Percentiles rank a stretch among this genome's conserved stretches.
These are phyloP conservation scores for Trichophyton verrucosum DNA, from an alignment of 2,329 filamentous ascomycete species.

Conservation along the genomic window DNA sequence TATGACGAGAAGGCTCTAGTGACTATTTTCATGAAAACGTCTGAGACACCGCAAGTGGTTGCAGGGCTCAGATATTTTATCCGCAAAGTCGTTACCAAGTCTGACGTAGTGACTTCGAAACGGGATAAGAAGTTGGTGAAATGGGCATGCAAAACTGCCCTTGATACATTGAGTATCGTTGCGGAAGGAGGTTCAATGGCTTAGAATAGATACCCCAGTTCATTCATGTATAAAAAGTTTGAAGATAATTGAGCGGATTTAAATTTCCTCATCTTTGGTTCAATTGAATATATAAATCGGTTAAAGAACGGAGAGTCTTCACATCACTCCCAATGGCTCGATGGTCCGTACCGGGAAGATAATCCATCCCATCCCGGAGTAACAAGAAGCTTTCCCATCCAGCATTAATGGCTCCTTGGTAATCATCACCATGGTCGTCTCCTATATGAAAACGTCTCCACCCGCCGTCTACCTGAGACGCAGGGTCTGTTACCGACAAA, in stretches of 20 bases:
- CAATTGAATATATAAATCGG: slow-evolving; percentile 8
- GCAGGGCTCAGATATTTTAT: slow-evolving; percentile 70
- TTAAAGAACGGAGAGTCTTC: slow-evolving; percentile 6
- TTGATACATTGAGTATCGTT: slow-evolving; percentile 30
- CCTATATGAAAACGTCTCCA: slow-evolving; percentile 31
- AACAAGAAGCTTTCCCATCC: slow-evolving; percentile 25
- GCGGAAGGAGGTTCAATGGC: slow-evolving; percentile 9
- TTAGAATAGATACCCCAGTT: not conserved
- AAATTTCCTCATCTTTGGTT: not conserved
- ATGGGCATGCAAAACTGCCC: slow-evolving; percentile 32
- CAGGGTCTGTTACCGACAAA: slow-evolving; percentile 8
- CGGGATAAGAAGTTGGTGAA: slow-evolving; percentile 41
- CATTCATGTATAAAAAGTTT: not conserved
- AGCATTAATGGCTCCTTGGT: slow-evolving; percentile 24
- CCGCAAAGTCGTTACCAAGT: slow-evolving; percentile 58
- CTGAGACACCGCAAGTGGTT: slow-evolving; percentile 54
- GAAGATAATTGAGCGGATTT: not conserved
- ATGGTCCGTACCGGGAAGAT: not conserved
- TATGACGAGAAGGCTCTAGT: slow-evolving; percentile 48
- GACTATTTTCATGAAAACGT: slow-evolving; percentile 53
- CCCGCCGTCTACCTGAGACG: not conserved
- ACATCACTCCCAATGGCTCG: not conserved
- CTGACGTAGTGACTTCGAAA: slow-evolving; percentile 41
- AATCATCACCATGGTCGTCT: slow-evolving; percentile 34
- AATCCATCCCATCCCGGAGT: slow-evolving; percentile 9